Percentiles rank a stretch among this genome's conserved stretches.
Conservation (phyloP, 345 rosid genomes). For the Eucalyptus curtisii region DNA sequence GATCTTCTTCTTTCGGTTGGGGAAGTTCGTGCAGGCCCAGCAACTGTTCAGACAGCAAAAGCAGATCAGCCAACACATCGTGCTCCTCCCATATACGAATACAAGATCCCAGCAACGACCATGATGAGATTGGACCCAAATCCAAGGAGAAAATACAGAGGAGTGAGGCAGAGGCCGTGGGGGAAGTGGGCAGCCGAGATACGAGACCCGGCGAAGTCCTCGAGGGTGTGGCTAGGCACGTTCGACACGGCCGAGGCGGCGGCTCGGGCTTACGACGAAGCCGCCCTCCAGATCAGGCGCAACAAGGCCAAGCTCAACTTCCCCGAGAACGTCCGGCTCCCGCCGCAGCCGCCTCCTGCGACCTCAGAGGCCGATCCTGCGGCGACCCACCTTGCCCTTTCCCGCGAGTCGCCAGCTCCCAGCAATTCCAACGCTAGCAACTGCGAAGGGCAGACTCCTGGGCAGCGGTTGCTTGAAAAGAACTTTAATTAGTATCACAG, state of each 20-base stretch:
- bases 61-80: not conserved
- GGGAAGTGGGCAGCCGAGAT: slow-evolving; percentile 98
- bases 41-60: not conserved
- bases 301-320: slow-evolving; percentile 90
- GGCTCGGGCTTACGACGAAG: slow-evolving; percentile 82
- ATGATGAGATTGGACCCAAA: slow-evolving; percentile 1
- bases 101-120: not conserved
- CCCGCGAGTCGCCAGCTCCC: not conserved
- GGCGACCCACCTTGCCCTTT: slow-evolving; percentile 8
- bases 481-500: not conserved
- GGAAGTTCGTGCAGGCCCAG: not conserved
- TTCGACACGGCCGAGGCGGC: slow-evolving; percentile 84
- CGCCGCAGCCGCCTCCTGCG: slow-evolving; percentile 7
- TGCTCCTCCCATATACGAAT: slow-evolving; percentile 22
- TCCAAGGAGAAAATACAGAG: slow-evolving; percentile 61
- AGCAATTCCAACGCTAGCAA: not conserved
- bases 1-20: not conserved
- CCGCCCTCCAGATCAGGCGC: slow-evolving; percentile 77
- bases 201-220: slow-evolving; percentile 76
- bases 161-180: slow-evolving; percentile 94
- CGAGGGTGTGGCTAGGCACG: slow-evolving; percentile 91
- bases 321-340: slow-evolving; percentile 77
- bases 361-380: not conserved
- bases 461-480: not conserved
- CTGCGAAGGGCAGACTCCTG: not conserved